Base-by-base conservation (phyloP, 2,329 filamentous ascomycete species). In the Beauveria varroae region DNA sequence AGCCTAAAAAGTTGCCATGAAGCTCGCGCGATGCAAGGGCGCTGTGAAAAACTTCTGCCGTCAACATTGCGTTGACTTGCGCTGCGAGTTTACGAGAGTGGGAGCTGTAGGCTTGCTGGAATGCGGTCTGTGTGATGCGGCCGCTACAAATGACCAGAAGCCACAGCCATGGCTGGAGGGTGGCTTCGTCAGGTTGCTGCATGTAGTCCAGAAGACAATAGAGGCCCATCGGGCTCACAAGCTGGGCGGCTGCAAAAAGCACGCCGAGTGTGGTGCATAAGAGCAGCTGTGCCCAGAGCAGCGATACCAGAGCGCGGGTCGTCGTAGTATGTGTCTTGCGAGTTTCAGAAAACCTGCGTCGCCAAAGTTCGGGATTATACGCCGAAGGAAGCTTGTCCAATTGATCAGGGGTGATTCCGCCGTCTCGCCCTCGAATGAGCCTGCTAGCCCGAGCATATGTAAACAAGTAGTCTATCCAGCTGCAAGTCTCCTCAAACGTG, bases 61-160 rank as follows among this genome's bases (percentile, higher is more conserved):
- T 57, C 28, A 57, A 18, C 55, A 57, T 57, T 28, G 81, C 77
- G 65, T 82, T 83, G 60, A 84, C 71, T 24, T 82, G 78, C 41
- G 84, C 80, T 28, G 83, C 70, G 47, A 85, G 69, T n/a, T 81
- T 76, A 2, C 81, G 84, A 8, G 81, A 81, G 1, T 73, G 79
- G 65, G 84, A 85, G 34, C 84, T 74, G 67, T 85, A 85, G 64
- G 81, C 80, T 66, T 86, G 81, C 63, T 79, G 82, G 59, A 75
- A 69, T 47, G 83, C 65, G 2, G 82, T 81, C 18, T 79, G 78
- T 3, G 71, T 66, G 41, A 74, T 37, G 0, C 81, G 81, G 0
- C 82, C 82, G 41, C 76, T 57, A 62, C 84, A 83, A 62, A 84
- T 74, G 37, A 85, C 72, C 2, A 78, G 64, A 8, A 86, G 70